Percentiles rank a stretch among this genome's conserved stretches.
Evolutionary conservation across 768 basidiomycete species (phyloP).

Genomic region (Cubamyces lactineus): DNA sequence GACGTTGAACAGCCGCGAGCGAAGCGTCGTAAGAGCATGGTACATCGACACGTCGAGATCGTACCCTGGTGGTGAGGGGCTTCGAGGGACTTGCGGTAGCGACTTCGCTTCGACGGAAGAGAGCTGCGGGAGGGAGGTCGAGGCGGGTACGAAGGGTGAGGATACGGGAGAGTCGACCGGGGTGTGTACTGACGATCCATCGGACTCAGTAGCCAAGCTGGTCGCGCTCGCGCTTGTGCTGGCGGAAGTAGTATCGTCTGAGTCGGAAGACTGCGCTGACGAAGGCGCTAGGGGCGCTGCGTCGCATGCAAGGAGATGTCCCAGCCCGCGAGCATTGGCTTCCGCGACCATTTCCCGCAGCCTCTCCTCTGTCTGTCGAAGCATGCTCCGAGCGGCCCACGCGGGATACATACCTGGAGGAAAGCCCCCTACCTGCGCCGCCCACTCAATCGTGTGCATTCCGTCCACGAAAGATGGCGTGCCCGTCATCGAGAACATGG

Average conservation of each 20-base stretch:
- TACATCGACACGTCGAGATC: conserved; percentile 35
- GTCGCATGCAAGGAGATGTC: conserved; percentile 3
- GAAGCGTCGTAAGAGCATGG: conserved; percentile 31
- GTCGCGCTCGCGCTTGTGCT: conserved; percentile 18
- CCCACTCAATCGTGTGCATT: conserved; percentile 7
- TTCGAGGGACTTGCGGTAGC: conserved; percentile 18
- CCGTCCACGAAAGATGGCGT: conserved; percentile 9
- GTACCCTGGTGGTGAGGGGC: conserved; percentile 23
- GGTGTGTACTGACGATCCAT: conserved; percentile 34
- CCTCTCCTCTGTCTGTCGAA: conserved; percentile 48
- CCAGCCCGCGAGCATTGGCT: conserved; percentile 12
- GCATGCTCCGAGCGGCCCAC: conserved; percentile 58
- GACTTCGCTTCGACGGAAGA: background rate
- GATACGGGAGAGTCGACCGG: conserved; percentile 26
- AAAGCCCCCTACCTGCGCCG: conserved; percentile 18
- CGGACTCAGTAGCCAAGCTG: conserved; percentile 31
- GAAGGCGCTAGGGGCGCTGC: background rate
- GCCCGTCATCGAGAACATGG: conserved; percentile 20
- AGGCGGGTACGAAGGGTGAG: conserved; percentile 18
- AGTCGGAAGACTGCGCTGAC: conserved; percentile 1
- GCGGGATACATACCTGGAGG: conserved; percentile 48
- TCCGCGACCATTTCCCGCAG: conserved; percentile 28
- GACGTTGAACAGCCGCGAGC: conserved; percentile 36
- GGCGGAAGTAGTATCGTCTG: conserved; percentile 16
- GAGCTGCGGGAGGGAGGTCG: conserved; percentile 4